Conservation (phyloP, 2,329 filamentous ascomycete genomes). For the Onygena corvina region DNA sequence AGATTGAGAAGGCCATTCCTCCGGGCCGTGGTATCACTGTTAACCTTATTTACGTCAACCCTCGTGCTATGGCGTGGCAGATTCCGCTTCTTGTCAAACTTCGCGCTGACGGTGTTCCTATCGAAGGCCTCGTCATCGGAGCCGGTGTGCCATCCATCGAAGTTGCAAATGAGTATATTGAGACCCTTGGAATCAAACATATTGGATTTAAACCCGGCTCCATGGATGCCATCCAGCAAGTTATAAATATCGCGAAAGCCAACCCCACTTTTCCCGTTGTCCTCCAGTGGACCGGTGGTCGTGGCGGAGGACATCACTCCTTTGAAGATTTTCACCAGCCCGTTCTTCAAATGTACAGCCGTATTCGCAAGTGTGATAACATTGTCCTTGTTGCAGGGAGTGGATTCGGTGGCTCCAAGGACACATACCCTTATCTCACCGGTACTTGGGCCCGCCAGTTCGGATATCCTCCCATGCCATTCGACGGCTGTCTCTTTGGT, state of each 20-base stretch:
- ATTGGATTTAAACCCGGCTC: constrained; percentile 92
- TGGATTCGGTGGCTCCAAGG: constrained; percentile 79
- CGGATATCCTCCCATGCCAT: constrained; percentile 85
- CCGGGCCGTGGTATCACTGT: constrained; percentile 77
- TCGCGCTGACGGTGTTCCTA: constrained; percentile 72
- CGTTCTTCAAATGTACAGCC: constrained; percentile 78
- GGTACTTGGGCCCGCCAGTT: constrained; percentile 78
- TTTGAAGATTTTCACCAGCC: constrained; percentile 93
- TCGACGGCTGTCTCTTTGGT: constrained; percentile 81
- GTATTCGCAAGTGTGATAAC: constrained; percentile 74
- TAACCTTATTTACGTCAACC: constrained; percentile 86
- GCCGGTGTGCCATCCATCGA: constrained; percentile 89
- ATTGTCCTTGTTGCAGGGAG: constrained; percentile 81
- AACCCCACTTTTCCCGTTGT: constrained; percentile 88
- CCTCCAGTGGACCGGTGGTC: constrained; percentile 87
- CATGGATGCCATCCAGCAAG: constrained; percentile 71
- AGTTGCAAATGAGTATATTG: constrained; percentile 84
- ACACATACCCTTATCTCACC: constrained; percentile 85
- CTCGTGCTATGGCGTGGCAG: constrained; percentile 82
- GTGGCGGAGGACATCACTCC: constrained; percentile 87
- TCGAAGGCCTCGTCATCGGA: constrained; percentile 84
- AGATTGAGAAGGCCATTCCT: constrained; percentile 74
- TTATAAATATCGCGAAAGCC: constrained; percentile 88
- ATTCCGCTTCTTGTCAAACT: constrained; percentile 72
- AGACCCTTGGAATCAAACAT: constrained; percentile 83